Evolutionary conservation across 495 filamentous ascomycete species (phyloP), one percentile per base, ranked within the genome.

Genomic region (Hamigera avellanea): DNA sequence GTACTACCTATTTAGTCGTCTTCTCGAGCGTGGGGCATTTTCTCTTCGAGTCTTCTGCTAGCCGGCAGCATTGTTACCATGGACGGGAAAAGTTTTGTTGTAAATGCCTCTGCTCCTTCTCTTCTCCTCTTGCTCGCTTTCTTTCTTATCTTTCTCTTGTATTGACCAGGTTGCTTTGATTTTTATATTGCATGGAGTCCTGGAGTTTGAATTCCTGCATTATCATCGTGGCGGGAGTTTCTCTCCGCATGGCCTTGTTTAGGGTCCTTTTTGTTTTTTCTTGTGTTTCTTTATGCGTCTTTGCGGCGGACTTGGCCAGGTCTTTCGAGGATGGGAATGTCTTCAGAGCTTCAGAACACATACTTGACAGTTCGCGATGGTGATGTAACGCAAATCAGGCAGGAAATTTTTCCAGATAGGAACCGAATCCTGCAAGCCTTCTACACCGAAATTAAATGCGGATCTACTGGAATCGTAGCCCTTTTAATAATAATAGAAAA

Each of bases 31-130:
- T 39, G 45, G 45, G 54, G 49, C 50, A 26, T 46, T 37, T 54
- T 59, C 48, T 33, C 43, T 57, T 49, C 54, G 54, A 47, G 27
- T 33, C 36, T 43, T 21, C 37, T 38, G 40, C 39, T 28, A 35
- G 13, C 25, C 15, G 33, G 54, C 48, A 36, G 48, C 32, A 33
- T 25, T 43, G 33, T 19, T 26, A 29, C 43, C 51, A 45, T 41
- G 21, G 19, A 10, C 26, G 19, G 41, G 49, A 49, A 56, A 51
- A 44, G 31, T 40, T 48, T 54, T 49, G 40, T 45, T 33, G 35
- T 29, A 35, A 36, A 35, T 38, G 48, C 45, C 49, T 53, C 44
- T 35, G 37, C 39, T 48, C n/a, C n/a, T 28, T 48, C 14, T 35
- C 36, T 34, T 30, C 36, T 32, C 26, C 19, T 15, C 33, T 40